Percentiles rank a stretch among this genome's conserved stretches.
Conservation (phyloP, 2,329 filamentous ascomycete genomes). For the Fusarium pseudograminearum region DNA sequence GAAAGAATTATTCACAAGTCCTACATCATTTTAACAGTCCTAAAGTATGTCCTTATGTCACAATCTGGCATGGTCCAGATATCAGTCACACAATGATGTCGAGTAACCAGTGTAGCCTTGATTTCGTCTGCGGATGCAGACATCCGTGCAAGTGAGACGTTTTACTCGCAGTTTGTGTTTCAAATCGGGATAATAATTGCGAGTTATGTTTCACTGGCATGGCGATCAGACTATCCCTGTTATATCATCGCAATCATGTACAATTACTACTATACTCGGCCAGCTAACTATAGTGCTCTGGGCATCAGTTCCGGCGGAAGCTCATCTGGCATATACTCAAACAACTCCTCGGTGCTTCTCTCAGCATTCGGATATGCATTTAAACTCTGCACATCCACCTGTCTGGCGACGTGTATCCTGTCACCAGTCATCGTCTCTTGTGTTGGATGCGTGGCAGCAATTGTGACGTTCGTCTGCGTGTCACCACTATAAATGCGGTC, state of each 20-base stretch:
- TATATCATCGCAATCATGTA: not conserved
- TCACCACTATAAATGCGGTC: not conserved
- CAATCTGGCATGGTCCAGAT: fast-evolving
- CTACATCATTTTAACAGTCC: not conserved
- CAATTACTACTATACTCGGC: too few relatives aligned
- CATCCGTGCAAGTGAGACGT: not conserved
- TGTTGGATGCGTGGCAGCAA: not conserved
- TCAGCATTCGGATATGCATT: conserved; percentile 2
- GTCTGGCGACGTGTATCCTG: conserved; percentile 29
- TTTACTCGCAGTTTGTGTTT: too few relatives aligned
- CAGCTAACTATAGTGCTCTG: not conserved
- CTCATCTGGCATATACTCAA: not conserved
- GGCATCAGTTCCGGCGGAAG: not conserved
- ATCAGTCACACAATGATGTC: not conserved
- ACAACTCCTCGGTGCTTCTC: conserved; percentile 32
- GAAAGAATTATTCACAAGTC: not conserved
- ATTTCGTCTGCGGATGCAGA: not conserved
- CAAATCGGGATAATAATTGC: fast-evolving
- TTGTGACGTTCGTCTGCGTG: not conserved
- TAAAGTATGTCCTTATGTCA: not conserved
- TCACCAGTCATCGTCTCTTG: not conserved
- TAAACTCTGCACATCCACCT: conserved; percentile 32
- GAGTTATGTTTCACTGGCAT: not conserved
- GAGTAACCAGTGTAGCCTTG: not conserved
- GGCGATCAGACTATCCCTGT: too few relatives aligned